Conservation (phyloP, 1,284 basidiomycete species). For the Filobasidium uniguttulatum region DNA sequence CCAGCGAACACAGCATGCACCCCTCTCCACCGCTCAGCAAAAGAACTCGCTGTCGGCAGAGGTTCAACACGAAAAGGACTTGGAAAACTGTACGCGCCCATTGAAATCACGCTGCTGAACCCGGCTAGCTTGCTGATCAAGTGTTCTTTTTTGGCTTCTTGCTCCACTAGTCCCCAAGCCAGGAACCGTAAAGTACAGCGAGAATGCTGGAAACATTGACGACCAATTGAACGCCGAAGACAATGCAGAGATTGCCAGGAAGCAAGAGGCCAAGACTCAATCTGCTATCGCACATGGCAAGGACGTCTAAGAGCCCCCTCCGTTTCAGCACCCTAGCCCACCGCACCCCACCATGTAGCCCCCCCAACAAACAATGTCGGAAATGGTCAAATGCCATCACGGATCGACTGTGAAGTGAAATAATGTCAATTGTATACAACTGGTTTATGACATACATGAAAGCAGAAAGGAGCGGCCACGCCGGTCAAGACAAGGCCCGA, state of each 20-base stretch:
- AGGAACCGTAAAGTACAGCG: not conserved
- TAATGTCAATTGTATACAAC: too few relatives aligned
- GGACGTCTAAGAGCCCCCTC: not conserved
- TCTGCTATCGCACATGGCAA: not conserved
- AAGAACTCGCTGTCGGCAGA: not conserved
- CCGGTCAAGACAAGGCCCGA: too few relatives aligned
- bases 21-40: not conserved
- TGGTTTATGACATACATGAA: too few relatives aligned
- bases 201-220: not conserved
- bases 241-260: not conserved
- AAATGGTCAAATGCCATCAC: too few relatives aligned
- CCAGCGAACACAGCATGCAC: not conserved
- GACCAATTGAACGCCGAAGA: constrained; percentile 1
- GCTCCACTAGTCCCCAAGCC: not conserved
- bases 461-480: too few relatives aligned
- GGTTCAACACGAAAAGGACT: not conserved
- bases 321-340: too few relatives aligned
- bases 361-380: too few relatives aligned
- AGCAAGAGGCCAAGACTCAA: not conserved
- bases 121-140: not conserved
- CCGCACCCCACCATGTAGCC: too few relatives aligned
- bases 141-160: not conserved
- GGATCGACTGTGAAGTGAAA: too few relatives aligned
- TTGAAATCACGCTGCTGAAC: too few relatives aligned
- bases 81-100: too few relatives aligned